Base-by-base conservation (phyloP, 345 rosid genomes). In the Euphorbia lathyris region DNA sequence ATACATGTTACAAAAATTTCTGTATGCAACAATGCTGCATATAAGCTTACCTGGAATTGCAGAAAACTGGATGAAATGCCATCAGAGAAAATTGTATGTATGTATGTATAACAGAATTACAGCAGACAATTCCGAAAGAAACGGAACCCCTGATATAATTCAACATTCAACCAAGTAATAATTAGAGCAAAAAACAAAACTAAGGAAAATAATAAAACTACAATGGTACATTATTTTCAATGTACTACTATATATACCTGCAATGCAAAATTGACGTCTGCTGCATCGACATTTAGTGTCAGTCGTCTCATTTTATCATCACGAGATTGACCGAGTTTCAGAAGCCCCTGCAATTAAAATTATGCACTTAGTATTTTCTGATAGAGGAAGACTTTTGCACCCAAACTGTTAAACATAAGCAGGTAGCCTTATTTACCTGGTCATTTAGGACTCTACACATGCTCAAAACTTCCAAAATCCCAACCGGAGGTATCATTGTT, bases 81-180 rank as follows among this genome's bases (percentile, higher is more conserved):
- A n/a, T n/a, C n/a, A n/a, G n/a, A 55, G 27, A 56, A 13, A 22
- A 38, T 58, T 29, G 34, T 20, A 14, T 52, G 1, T 14, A 26
- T n/a, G 55, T 36, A 7, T 5, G 51, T 5, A n/a, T n/a, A 23
- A 23, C 26, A 11, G 50, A 55, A 67, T 80, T 79, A 84, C 67
- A 77, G 84, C 69, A 94, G 96, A 76, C 95, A 91, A 68, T 83
- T 91, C 76, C 93, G 82, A 70, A 91, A 94, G 84, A 90, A 90
- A 48, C 97, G 89, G 77, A 88, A 77, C 62, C 95, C 97, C 96
- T 93, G 96, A 69, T 6, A 20, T 8, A 32, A 53, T 12, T 22
- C 48, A 29, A 29, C 52, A 17, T 56, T 47, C 57, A 25, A 72
- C 40, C 12, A 34, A 26, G 23, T 23, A 50, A 58, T 36, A 25